A percentile compares a stretch with the other conserved stretches of the same genome.
Evolutionary conservation across 139 green algal genomes (phyloP).

Genomic region (Raphidocelis subcapitata): DNA sequence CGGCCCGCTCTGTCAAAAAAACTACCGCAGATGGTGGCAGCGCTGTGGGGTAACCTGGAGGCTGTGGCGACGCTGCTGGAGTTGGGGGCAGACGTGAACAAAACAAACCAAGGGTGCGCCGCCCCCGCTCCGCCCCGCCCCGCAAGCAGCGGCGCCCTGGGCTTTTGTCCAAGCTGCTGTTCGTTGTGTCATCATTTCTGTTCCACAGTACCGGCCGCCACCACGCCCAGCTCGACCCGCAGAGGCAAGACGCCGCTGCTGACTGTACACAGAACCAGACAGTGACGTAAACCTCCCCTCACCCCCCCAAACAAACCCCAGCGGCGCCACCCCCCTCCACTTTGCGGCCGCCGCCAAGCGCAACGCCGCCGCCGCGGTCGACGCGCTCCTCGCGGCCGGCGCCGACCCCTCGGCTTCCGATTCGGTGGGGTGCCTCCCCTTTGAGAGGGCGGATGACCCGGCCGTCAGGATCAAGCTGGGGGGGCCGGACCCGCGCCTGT

Average conservation of each 20-base stretch:
- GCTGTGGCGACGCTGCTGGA: slow-evolving; percentile 42
- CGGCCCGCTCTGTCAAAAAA: no score
- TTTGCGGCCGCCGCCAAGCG: slow-evolving; percentile 64
- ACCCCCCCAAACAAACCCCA: no score
- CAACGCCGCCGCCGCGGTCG: slow-evolving; percentile 24
- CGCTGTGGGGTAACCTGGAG: slow-evolving; percentile 25
- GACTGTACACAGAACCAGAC: no score
- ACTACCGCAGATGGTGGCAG: slow-evolving; percentile 10
- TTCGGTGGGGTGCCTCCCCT: slow-evolving; percentile 27
- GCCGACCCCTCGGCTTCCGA: slow-evolving; percentile 35
- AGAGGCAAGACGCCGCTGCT: no score
- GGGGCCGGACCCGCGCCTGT: slow-evolving; percentile 54
- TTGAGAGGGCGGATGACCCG: slow-evolving; percentile 43
- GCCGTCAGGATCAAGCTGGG: slow-evolving; percentile 57
- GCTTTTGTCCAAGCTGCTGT: no score
- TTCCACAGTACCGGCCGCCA: no score
- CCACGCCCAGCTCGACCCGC: neutral
- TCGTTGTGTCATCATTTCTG: neutral
- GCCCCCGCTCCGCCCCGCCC: no score
- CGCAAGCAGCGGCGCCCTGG: no score
- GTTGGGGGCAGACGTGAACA: slow-evolving; percentile 45
- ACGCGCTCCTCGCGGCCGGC: slow-evolving; percentile 47
- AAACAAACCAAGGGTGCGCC: slow-evolving; percentile 38
- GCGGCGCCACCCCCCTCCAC: slow-evolving; percentile 58
- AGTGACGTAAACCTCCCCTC: no score